These are phyloP conservation scores for Xylariaceae sp. DNA, from an alignment of 2,329 filamentous ascomycete species.

Conservation along the genomic window DNA sequence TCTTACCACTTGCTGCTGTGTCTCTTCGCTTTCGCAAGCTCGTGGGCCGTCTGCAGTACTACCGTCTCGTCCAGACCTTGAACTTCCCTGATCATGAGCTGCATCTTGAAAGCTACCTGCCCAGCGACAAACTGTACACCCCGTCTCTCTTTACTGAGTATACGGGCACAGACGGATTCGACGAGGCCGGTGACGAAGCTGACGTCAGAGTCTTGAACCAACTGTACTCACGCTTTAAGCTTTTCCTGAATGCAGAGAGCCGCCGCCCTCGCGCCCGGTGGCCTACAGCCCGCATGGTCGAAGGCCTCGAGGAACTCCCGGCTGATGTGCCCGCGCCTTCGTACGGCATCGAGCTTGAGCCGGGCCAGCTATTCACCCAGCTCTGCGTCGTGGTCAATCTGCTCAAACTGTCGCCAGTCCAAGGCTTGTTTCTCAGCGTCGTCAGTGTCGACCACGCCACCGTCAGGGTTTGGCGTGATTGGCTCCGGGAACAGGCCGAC, in stretches of 20 bases:
- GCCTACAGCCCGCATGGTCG: slow-evolving; percentile 20
- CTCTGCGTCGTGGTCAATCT: slow-evolving; percentile 64
- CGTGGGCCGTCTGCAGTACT: slow-evolving; percentile 58
- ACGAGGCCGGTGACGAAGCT: slow-evolving; percentile 34
- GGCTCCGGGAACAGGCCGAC: slow-evolving; percentile 49
- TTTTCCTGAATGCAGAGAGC: slow-evolving; percentile 49
- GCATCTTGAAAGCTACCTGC: slow-evolving; percentile 75
- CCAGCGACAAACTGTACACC: slow-evolving; percentile 60
- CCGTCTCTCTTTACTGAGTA: slow-evolving; percentile 64
- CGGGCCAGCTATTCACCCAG: slow-evolving; percentile 68
- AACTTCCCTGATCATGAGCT: slow-evolving; percentile 58
- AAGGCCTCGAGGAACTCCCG: slow-evolving; percentile 19
- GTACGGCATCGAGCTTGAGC: slow-evolving; percentile 60
- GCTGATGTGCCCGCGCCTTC: slow-evolving; percentile 43
- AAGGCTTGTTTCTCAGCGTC: slow-evolving; percentile 58
- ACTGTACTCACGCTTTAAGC: slow-evolving; percentile 67
- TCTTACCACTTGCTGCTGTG: slow-evolving; percentile 53
- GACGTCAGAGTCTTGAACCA: slow-evolving; percentile 39
- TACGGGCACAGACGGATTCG: slow-evolving; percentile 57
- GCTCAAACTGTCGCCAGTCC: slow-evolving; percentile 57
- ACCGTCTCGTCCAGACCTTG: slow-evolving; percentile 55
- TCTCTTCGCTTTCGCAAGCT: slow-evolving; percentile 60
- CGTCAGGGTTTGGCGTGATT: slow-evolving; percentile 65
- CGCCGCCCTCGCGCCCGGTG: slow-evolving; percentile 17
- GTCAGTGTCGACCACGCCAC: slow-evolving; percentile 63